A percentile compares a stretch with the other conserved stretches of the same genome.
Conservation (phyloP, 371 early-diverging fungal species). For the Lichtheimia hyalospora region DNA sequence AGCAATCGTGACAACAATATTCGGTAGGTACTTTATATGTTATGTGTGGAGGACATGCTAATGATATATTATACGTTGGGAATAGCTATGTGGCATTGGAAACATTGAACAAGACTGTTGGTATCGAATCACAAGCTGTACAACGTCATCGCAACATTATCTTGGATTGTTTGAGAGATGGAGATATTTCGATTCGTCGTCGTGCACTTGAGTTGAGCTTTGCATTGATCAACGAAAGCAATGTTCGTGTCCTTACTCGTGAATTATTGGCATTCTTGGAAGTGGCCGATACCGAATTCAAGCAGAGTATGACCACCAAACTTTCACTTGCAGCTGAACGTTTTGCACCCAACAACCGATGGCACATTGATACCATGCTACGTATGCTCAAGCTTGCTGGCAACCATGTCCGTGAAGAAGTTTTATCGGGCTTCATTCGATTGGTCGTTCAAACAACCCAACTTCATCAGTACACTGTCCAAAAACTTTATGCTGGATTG, state of each 20-base stretch:
- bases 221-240: slow-evolving; percentile 89
- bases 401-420: slow-evolving; percentile 71
- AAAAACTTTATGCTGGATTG: slow-evolving; percentile 82
- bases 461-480: slow-evolving; percentile 82
- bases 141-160: slow-evolving; percentile 96
- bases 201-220: slow-evolving; percentile 96
- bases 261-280: slow-evolving; percentile 93
- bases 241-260: slow-evolving; percentile 91
- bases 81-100: slow-evolving; percentile 92
- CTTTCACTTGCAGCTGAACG: slow-evolving; percentile 88
- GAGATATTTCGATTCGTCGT: slow-evolving; percentile 94
- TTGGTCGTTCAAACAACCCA: slow-evolving; percentile 76
- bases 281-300: slow-evolving; percentile 89
- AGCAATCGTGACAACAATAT: slow-evolving; percentile 96
- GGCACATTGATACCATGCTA: slow-evolving; percentile 95
- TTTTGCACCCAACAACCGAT: slow-evolving; percentile 87
- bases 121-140: slow-evolving; percentile 90
- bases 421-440: slow-evolving; percentile 69
- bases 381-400: slow-evolving; percentile 86
- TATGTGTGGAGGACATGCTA: not conserved
- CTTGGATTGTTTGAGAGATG: slow-evolving; percentile 93
- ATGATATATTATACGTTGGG: not conserved
- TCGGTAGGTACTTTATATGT: slow-evolving; percentile 51
- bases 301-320: slow-evolving; percentile 85
- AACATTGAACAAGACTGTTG: slow-evolving; percentile 86